These are phyloP conservation scores for Bruguiera gymnorhiza DNA, from an alignment of 345 rosid species.

Conservation along the genomic window DNA sequence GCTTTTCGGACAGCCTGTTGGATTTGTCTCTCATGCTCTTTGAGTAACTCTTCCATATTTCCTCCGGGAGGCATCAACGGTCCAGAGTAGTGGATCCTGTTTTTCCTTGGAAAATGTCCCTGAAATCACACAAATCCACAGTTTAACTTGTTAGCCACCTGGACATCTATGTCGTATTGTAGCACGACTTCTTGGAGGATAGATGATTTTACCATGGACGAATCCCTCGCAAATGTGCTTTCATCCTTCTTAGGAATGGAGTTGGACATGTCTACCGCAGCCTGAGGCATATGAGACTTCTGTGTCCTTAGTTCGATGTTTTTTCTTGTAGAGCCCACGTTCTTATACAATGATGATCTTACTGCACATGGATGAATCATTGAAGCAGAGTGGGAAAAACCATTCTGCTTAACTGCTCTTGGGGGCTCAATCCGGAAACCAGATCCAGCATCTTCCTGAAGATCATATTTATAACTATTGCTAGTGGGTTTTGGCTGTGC, in stretches of 20 bases:
- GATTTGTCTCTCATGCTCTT: conserved; percentile 87
- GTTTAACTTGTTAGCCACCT: background rate
- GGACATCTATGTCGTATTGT: no score
- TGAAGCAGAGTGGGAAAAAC: conserved; percentile 39
- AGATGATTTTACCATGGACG: conserved; percentile 35
- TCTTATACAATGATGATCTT: conserved; percentile 30
- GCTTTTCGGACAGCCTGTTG: conserved; percentile 88
- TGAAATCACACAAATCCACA: conserved; percentile 28
- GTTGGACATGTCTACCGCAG: conserved; percentile 31
- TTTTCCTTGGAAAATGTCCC: conserved; percentile 63
- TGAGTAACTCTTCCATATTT: conserved; percentile 77
- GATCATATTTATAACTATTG: conserved; percentile 35
- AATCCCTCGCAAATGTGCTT: conserved; percentile 21
- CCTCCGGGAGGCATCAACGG: conserved; percentile 91
- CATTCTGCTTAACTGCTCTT: conserved; percentile 19
- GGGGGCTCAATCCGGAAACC: conserved; percentile 47
- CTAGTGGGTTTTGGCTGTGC: conserved; percentile 46
- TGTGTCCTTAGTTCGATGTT: conserved; percentile 31
- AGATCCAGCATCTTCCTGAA: conserved; percentile 37
- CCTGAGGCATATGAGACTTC: conserved; percentile 27
- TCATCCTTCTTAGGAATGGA: conserved; percentile 34
- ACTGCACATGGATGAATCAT: conserved; percentile 47
- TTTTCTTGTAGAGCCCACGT: conserved; percentile 25
- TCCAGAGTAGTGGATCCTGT: conserved; percentile 78
- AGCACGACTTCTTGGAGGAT: no score